These are phyloP conservation scores for Aphanomyces invadans DNA, from an alignment of 352 stramenopile genomes.

Conservation along the genomic window DNA sequence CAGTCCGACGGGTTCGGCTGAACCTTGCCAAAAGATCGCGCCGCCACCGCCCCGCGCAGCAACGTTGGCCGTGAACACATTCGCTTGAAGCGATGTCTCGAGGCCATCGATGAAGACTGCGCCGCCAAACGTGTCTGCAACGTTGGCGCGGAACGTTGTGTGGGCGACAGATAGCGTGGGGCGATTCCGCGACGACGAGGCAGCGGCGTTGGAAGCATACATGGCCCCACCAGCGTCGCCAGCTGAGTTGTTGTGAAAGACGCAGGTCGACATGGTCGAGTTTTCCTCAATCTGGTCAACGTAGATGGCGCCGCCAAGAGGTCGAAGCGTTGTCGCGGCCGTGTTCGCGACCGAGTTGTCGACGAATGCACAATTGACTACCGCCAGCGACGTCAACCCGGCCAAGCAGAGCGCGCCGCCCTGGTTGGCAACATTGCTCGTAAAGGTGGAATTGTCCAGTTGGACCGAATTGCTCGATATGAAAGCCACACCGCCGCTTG, in stretches of 20 bases:
- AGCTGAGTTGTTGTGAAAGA: constrained; percentile 12
- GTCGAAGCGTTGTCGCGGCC: neutral
- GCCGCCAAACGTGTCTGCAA: neutral
- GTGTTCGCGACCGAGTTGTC: neutral
- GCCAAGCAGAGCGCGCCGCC: constrained; percentile 4
- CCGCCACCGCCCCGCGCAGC: constrained; percentile 6
- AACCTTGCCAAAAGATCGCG: constrained; percentile 4
- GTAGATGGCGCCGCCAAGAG: neutral
- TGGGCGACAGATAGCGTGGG: neutral
- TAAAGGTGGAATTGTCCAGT: neutral
- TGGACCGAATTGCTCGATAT: neutral
- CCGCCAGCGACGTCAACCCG: neutral
- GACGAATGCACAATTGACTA: neutral
- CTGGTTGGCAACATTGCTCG: constrained; percentile 1
- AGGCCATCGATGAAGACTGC: neutral
- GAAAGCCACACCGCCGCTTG: neutral
- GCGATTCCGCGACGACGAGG: neutral
- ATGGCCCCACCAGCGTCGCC: neutral
- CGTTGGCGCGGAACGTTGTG: neutral
- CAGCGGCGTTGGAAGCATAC: neutral
- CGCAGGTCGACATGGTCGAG: neutral
- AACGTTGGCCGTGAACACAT: neutral
- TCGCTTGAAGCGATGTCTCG: neutral
- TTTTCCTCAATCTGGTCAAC: neutral
- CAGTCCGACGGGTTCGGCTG: neutral